A percentile compares a stretch with the other conserved stretches of the same genome.
These are phyloP conservation scores for Leccinum sublutescens DNA, from an alignment of 768 basidiomycete genomes.

Conservation along the genomic window DNA sequence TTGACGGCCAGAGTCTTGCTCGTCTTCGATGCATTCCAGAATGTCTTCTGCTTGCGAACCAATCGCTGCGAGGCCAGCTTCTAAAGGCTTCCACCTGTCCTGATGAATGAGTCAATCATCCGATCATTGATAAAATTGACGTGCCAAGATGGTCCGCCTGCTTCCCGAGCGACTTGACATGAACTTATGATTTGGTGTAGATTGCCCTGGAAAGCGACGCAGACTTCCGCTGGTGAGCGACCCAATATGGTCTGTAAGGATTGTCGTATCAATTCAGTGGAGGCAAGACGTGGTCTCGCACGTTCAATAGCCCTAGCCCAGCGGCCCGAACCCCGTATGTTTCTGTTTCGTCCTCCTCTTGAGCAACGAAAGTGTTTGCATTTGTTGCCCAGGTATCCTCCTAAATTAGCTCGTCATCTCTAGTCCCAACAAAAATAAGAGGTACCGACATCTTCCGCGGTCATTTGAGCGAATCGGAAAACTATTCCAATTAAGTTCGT, in stretches of 20 bases:
- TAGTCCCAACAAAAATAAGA: neutral
- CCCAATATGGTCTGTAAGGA: slow-evolving; percentile 53
- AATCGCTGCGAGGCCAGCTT: slow-evolving; percentile 77
- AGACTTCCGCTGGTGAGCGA: slow-evolving; percentile 49
- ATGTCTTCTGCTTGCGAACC: slow-evolving; percentile 80
- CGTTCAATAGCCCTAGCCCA: slow-evolving; percentile 79
- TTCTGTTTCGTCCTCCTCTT: slow-evolving; percentile 91
- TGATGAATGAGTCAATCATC: slow-evolving; percentile 5
- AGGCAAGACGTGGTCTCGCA: slow-evolving; percentile 31
- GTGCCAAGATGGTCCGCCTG: slow-evolving; percentile 64
- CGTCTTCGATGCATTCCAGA: slow-evolving; percentile 74
- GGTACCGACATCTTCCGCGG: slow-evolving; percentile 74
- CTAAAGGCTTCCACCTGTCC: slow-evolving; percentile 87
- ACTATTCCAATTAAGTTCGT: slow-evolving; percentile 50
- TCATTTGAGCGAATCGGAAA: slow-evolving; percentile 82
- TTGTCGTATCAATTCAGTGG: slow-evolving; percentile 2
- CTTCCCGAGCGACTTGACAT: slow-evolving; percentile 54
- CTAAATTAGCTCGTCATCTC: slow-evolving; percentile 39
- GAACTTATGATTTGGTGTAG: slow-evolving; percentile 55
- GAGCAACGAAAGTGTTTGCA: slow-evolving; percentile 88
- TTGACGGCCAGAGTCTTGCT: slow-evolving; percentile 57
- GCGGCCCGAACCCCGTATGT: slow-evolving; percentile 80
- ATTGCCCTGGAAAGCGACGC: slow-evolving; percentile 49
- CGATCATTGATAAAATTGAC: slow-evolving; percentile 14
- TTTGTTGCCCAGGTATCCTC: slow-evolving; percentile 90